Evolutionary conservation across 1,284 basidiomycete genomes (phyloP).

Genomic region (Schizopora paradoxa): DNA sequence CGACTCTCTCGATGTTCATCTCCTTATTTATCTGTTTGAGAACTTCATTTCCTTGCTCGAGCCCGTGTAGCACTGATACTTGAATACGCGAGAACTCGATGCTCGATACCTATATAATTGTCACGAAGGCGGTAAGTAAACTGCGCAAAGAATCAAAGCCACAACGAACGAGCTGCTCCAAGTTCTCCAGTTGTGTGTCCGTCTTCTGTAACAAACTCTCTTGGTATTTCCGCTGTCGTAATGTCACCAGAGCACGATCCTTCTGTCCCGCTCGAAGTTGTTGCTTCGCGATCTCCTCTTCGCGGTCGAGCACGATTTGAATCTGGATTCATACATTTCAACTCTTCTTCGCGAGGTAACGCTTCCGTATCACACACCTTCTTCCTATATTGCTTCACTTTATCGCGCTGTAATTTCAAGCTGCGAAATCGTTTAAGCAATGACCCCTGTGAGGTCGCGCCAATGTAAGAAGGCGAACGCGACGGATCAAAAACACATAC

Average conservation of each 20-base stretch:
- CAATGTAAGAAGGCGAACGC: neutral
- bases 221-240: constrained; percentile 91
- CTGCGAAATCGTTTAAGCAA: constrained; percentile 33
- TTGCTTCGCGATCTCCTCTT: constrained; percentile 84
- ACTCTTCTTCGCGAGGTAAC: neutral
- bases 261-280: constrained; percentile 81
- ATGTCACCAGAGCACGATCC: constrained; percentile 79
- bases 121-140: neutral
- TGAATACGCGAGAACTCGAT: constrained; percentile 97
- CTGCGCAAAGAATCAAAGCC: too few species aligned
- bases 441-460: neutral
- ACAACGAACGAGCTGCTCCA: constrained; percentile 80
- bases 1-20: constrained; percentile 89
- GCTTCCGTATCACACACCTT: constrained; percentile 48
- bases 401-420: constrained; percentile 94
- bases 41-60: constrained; percentile 91
- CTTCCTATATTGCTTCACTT: constrained; percentile 92
- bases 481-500: constrained; percentile 42
- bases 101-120: constrained; percentile 67
- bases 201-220: constrained; percentile 85
- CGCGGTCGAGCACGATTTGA: constrained; percentile 80
- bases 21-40: constrained; percentile 92
- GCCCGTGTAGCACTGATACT: constrained; percentile 85
- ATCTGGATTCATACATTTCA: constrained; percentile 50
- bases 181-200: constrained; percentile 81